Percentiles rank a stretch among this genome's conserved stretches.
These are phyloP conservation scores for Solanum pennellii DNA, from an alignment of 257 asterid species.

Conservation along the genomic window DNA sequence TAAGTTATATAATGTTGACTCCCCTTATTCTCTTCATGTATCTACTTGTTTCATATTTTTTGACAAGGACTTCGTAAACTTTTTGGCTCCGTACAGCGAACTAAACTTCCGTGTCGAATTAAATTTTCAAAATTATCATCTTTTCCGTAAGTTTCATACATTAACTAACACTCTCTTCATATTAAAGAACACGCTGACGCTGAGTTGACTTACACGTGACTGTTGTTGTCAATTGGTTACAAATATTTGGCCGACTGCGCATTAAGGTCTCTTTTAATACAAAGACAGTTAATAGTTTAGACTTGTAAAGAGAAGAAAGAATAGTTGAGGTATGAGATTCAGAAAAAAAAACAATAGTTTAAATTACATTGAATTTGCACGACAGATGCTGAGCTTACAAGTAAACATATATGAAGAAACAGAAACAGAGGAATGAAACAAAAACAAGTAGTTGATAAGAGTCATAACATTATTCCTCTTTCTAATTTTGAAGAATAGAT, in stretches of 20 bases:
- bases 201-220: not conserved
- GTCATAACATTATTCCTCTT: not conserved
- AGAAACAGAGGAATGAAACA: not conserved
- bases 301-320: not conserved
- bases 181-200: not conserved
- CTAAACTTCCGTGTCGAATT: no score
- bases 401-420: no score
- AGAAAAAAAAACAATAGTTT: no score
- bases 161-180: not conserved
- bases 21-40: no score
- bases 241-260: not conserved
- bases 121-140: no score
- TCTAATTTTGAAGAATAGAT: not conserved
- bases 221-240: no score
- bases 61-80: no score
- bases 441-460: not conserved
- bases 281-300: not conserved
- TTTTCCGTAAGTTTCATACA: not conserved
- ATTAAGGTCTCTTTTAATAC: not conserved
- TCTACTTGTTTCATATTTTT: no score
- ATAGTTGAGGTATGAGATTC: not conserved
- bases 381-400: not conserved
- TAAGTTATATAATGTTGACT: no score
- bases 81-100: no score
- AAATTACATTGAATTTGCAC: not conserved